Conservation (phyloP, 352 stramenopile genomes). For the Phytophthora hibernalis region DNA sequence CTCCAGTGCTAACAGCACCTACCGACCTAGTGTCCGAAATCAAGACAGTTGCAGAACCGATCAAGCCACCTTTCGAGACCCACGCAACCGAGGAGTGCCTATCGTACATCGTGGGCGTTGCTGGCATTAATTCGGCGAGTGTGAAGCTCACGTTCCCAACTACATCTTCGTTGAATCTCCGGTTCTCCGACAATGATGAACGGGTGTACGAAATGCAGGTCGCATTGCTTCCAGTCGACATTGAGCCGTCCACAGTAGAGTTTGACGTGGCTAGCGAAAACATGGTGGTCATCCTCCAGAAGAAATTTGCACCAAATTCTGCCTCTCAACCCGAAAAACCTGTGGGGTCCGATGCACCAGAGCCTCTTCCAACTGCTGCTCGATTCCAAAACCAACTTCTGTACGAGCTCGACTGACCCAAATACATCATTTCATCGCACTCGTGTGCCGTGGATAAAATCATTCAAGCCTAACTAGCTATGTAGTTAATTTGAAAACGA, state of each 20-base stretch:
- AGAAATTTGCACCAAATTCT: conserved; percentile 19
- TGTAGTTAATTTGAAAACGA: neutral
- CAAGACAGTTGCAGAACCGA: neutral
- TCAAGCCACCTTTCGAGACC: conserved; percentile 42
- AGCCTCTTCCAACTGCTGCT: conserved; percentile 31
- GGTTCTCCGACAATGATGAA: conserved; percentile 33
- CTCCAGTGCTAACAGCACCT: conserved; percentile 8
- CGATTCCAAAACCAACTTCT: conserved; percentile 80
- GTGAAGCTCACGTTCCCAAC: conserved; percentile 54
- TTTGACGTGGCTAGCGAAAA: conserved; percentile 76
- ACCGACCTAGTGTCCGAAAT: neutral
- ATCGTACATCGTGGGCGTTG: conserved; percentile 60
- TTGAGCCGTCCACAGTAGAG: conserved; percentile 43
- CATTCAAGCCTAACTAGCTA: no score
- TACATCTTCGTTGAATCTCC: conserved; percentile 37
- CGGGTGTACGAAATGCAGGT: conserved; percentile 45
- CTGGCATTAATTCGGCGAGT: conserved; percentile 41
- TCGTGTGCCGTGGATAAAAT: neutral
- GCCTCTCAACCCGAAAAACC: neutral
- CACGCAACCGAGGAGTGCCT: conserved; percentile 56
- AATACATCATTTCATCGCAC: neutral
- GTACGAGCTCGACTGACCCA: conserved; percentile 67
- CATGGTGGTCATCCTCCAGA: conserved; percentile 72
- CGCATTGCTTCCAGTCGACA: conserved; percentile 33
- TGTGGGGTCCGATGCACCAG: neutral